Conservation (phyloP, 305 asterid genomes). For the Ruellia speciosa region DNA sequence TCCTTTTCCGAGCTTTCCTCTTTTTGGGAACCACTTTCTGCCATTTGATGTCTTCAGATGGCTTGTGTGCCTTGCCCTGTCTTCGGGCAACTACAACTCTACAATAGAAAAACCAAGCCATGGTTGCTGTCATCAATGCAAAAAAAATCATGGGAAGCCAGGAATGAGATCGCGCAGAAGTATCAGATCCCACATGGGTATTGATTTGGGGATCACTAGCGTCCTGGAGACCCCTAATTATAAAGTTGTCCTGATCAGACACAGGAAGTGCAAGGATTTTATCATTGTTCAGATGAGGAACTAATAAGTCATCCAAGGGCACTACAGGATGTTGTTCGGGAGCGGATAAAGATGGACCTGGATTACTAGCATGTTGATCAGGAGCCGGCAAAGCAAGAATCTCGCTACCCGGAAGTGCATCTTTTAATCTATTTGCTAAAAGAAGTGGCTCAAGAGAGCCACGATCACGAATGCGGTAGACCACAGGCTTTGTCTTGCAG, state of each 20-base stretch:
- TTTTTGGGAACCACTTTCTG: conserved; percentile 39
- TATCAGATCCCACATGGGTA: conserved; percentile 23
- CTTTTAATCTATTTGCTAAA: conserved; percentile 27
- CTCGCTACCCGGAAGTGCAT: conserved; percentile 42
- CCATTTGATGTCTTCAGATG: conserved; percentile 31
- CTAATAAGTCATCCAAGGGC: conserved; percentile 26
- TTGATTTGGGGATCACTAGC: conserved; percentile 25
- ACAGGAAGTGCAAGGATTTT: conserved; percentile 39
- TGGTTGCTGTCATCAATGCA: conserved; percentile 28
- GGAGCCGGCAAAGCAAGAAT: conserved; percentile 44
- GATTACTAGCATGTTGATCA: conserved; percentile 20
- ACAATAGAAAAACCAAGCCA: conserved; percentile 26
- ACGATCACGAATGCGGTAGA: conserved; percentile 53
- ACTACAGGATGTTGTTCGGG: conserved; percentile 2
- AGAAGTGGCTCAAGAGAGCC: conserved; percentile 48
- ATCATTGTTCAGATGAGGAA: conserved; percentile 23
- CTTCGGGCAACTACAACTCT: conserved; percentile 20
- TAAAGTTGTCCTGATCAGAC: conserved; percentile 26
- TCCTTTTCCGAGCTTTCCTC: conserved; percentile 55
- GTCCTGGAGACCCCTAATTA: conserved; percentile 30
- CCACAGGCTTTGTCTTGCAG: conserved; percentile 50
- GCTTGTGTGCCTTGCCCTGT: conserved; percentile 19
- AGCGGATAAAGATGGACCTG: conserved; percentile 15
- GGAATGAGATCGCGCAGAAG: conserved; percentile 22
- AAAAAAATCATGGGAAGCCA: conserved; percentile 36